Evolutionary conservation across 768 basidiomycete genomes (phyloP).

Genomic region (Pisolithus sp.): DNA sequence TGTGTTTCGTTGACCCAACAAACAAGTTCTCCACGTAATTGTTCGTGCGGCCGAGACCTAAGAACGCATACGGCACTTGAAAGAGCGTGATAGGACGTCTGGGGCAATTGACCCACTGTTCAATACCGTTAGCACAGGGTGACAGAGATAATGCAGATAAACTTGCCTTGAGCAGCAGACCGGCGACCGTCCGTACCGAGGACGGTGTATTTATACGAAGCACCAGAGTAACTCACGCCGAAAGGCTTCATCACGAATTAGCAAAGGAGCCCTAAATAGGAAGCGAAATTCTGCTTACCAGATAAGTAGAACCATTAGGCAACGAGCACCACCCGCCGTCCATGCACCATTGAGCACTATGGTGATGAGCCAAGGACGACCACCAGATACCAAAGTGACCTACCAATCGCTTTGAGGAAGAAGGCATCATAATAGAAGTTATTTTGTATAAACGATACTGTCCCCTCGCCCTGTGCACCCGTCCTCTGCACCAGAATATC

Average conservation of each 20-base stretch:
- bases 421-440: conserved; percentile 99
- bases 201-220: conserved; percentile 95
- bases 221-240: conserved; percentile 91
- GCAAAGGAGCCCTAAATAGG: background rate
- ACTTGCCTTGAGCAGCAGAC: conserved; percentile 80
- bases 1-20: conserved; percentile 82
- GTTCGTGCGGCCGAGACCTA: conserved; percentile 95
- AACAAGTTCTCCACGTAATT: conserved; percentile 99
- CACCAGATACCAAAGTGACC: conserved; percentile 16
- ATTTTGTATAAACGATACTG: conserved; percentile 82
- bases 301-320: conserved; percentile 59
- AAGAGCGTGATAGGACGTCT: conserved; percentile 91
- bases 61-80: conserved; percentile 88
- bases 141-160: background rate
- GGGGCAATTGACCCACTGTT: conserved; percentile 85
- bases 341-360: conserved; percentile 92
- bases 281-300: conserved; percentile 57
- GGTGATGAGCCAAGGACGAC: background rate
- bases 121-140: conserved; percentile 9
- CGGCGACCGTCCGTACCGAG: conserved; percentile 84
- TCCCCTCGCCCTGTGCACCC: conserved; percentile 57
- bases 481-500: conserved; percentile 90
- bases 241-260: conserved; percentile 55
- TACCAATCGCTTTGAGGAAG: conserved; percentile 94
- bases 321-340: conserved; percentile 70